Evolutionary conservation across 1,139 yeast species (phyloP).

Genomic region (Suhomyces bokatorum): DNA sequence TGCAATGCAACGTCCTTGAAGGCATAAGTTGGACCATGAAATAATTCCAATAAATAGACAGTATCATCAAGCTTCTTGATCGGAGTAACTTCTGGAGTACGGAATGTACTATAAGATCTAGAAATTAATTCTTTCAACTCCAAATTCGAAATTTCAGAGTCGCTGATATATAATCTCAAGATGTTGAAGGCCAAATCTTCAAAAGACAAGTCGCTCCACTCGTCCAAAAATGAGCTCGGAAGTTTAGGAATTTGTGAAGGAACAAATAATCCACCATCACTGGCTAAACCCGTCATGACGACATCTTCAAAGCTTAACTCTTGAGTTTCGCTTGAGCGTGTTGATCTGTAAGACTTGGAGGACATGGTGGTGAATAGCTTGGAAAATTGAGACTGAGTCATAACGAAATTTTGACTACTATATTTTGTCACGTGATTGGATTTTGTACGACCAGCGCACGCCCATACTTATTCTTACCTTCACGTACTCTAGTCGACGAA

Average conservation of each 20-base stretch:
- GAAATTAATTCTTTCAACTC: slow-evolving; percentile 65
- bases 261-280: slow-evolving; percentile 92
- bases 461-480: too few relatives aligned
- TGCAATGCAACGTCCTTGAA: slow-evolving; percentile 98
- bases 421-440: neutral
- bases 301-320: slow-evolving; percentile 84
- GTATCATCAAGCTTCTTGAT: slow-evolving; percentile 56
- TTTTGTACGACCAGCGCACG: neutral
- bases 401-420: slow-evolving; percentile 4
- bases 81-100: slow-evolving; percentile 86
- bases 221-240: slow-evolving; percentile 55
- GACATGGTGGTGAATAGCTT: slow-evolving; percentile 14
- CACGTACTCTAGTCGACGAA: too few relatives aligned
- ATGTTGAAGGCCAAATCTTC: slow-evolving; percentile 85
- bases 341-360: slow-evolving; percentile 76
- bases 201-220: slow-evolving; percentile 77
- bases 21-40: slow-evolving; percentile 99
- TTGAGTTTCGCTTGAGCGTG: slow-evolving; percentile 64
- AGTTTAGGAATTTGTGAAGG: slow-evolving; percentile 80
- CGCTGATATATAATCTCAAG: slow-evolving; percentile 73
- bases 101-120: slow-evolving; percentile 85
- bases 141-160: slow-evolving; percentile 65
- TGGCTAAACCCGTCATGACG: slow-evolving; percentile 89
- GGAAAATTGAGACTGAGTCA: slow-evolving; percentile 5
- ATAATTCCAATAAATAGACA: slow-evolving; percentile 80